Evolutionary conservation across 1,139 yeast species (phyloP), one percentile per base, ranked within the genome.

Genomic region (Yamadazyma dendronema): DNA sequence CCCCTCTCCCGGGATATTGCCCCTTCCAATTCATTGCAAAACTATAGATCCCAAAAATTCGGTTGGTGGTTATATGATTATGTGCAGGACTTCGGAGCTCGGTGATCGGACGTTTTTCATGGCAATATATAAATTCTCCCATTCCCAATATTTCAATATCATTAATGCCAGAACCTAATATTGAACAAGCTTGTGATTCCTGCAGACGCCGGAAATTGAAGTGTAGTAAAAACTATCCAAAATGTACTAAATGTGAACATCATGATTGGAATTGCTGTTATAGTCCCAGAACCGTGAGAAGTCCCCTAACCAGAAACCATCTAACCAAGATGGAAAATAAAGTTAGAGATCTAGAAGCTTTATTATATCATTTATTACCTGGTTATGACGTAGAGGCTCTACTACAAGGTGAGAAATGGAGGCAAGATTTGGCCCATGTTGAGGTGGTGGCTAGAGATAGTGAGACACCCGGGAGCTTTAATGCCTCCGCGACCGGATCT

Each of bases 251-350:
- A 55, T 87, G 96, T 61, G 61, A 72, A 13, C 79, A 76, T 39
- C 88, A 85, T 54, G 69, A 73, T 30, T 82, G 95, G 84, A 73
- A 74, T 33, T 87, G 96, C 59, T 64, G 77, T 4, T 87, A 87
- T 57, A 79, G 86, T 19, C 96, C 96, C 11, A 68, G 85, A 44
- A 75, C 84, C 2, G 82, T 84, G 23, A 65, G 96, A 41, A 80
- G 90, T 6, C 96, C 96, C 0, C 65, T 87, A 43, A 87, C 96
- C 0, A 67, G 96, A 49, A 88, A 84, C 14, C 84, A 84, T 62
- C 65, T 87, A 46, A 86, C 95, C 9, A 76, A 76, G 38, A 89
- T 87, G 30, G 96, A 87, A 57, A 75, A 70, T 41, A 66, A 81
- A 43, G 81, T 81, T 12, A 62, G 68, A 36, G 69, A 65, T 29